Conservation (phyloP, 352 stramenopile genomes). For the Thalassiosira livingstoniorum region DNA sequence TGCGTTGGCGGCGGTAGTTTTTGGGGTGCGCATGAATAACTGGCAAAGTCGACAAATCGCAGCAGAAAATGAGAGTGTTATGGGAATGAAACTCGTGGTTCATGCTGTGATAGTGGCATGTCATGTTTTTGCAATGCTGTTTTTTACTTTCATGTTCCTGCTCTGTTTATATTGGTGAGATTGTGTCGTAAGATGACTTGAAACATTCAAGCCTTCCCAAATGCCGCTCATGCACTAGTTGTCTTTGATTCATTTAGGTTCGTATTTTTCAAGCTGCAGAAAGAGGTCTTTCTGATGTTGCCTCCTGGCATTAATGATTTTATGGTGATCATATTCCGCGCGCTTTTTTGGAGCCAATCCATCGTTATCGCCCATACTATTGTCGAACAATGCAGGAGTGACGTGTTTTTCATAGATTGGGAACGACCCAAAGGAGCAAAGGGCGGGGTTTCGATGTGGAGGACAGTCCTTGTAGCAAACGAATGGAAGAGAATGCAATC, state of each 20-base stretch:
- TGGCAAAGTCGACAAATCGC: conserved; percentile 88
- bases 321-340: conserved; percentile 84
- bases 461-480: conserved; percentile 93
- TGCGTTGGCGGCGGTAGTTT: conserved; percentile 77
- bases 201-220: not conserved
- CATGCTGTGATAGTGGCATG: conserved; percentile 62
- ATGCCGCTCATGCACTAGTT: not conserved
- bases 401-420: conserved; percentile 95
- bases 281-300: conserved; percentile 89
- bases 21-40: conserved; percentile 88
- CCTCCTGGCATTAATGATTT: conserved; percentile 83
- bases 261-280: conserved; percentile 94
- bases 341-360: conserved; percentile 89
- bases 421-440: conserved; percentile 83
- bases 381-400: conserved; percentile 86
- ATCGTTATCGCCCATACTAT: conserved; percentile 85
- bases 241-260: conserved; percentile 58
- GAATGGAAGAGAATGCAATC: conserved; percentile 93
- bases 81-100: conserved; percentile 61
- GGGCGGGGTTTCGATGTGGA: conserved; percentile 91
- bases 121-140: conserved; percentile 75
- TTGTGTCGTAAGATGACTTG: not conserved
- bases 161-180: conserved; percentile 88
- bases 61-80: conserved; percentile 77
- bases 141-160: conserved; percentile 86